Conservation (phyloP, 805 yeast species). For the Saturnispora silvae region DNA sequence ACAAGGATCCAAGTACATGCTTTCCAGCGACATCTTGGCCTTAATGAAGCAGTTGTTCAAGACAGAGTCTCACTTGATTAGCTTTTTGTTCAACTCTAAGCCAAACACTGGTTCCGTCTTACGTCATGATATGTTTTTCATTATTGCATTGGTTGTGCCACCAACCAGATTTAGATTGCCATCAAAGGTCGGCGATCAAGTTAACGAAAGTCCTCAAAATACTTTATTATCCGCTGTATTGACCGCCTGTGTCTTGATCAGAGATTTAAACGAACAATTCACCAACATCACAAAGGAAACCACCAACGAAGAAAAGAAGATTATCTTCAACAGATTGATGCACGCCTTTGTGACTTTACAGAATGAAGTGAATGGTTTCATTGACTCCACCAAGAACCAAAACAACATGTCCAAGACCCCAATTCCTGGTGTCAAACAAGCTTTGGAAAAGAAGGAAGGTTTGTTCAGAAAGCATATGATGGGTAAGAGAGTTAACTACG, state of each 20-base stretch:
- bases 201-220: conserved; percentile 90
- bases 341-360: conserved; percentile 91
- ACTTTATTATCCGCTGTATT: conserved; percentile 74
- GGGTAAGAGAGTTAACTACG: conserved; percentile 99
- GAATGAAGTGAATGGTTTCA: conserved; percentile 87
- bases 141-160: conserved; percentile 84
- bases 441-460: conserved; percentile 97
- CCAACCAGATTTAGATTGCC: conserved; percentile 96
- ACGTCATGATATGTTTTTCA: conserved; percentile 77
- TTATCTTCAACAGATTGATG: conserved; percentile 82
- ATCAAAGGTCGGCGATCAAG: conserved; percentile 91
- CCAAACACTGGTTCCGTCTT: conserved; percentile 43
- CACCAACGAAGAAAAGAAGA: conserved; percentile 50
- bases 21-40: conserved; percentile 80
- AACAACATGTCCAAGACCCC: conserved; percentile 59
- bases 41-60: conserved; percentile 65
- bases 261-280: conserved; percentile 84
- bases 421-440: conserved; percentile 94
- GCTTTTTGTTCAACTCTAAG: conserved; percentile 71
- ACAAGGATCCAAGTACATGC: conserved; percentile 72
- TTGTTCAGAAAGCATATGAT: conserved; percentile 97
- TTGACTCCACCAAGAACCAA: conserved; percentile 86
- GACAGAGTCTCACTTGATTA: conserved; percentile 58
- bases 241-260: conserved; percentile 67
- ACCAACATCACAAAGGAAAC: conserved; percentile 51